phyloP scores from a whole-genome alignment of 73 alveolate genomes.

The Symbiodinium natans region DNA sequence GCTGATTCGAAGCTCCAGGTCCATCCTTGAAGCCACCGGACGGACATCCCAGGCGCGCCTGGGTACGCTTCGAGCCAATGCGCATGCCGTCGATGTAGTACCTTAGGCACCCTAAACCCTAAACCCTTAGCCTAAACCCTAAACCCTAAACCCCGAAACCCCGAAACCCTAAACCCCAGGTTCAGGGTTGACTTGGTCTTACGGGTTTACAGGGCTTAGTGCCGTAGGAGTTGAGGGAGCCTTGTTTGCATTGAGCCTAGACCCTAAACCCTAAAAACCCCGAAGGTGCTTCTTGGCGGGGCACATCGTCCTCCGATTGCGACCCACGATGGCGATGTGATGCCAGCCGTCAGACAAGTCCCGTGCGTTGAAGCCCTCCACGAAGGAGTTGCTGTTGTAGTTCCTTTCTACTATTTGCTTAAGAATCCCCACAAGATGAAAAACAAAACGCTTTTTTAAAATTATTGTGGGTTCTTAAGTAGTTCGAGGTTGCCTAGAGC shows the following conservation, averaged over 20 bases:
- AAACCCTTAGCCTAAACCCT: neutral
- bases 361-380: slow-evolving; percentile 77
- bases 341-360: slow-evolving; percentile 79
- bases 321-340: slow-evolving; percentile 50
- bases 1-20: too few species aligned
- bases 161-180: too few species aligned
- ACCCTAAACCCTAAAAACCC: neutral
- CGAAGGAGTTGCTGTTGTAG: slow-evolving; percentile 87
- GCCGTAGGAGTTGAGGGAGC: too few species aligned
- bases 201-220: neutral
- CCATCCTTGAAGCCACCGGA: too few species aligned
- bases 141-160: neutral
- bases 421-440: too few species aligned
- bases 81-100: slow-evolving; percentile 60
- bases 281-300: too few species aligned
- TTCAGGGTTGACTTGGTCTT: neutral
- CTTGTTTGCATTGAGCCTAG: too few species aligned
- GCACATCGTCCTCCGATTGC: slow-evolving; percentile 13
- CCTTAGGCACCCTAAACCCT: slow-evolving; percentile 17
- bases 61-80: slow-evolving; percentile 51
- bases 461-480: too few species aligned
- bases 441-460: too few species aligned
- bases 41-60: too few species aligned
- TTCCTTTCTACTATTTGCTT: neutral
- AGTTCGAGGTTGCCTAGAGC: too few species aligned